Base-by-base conservation (phyloP, 257 asterid genomes). In the Salvia hispanica region DNA sequence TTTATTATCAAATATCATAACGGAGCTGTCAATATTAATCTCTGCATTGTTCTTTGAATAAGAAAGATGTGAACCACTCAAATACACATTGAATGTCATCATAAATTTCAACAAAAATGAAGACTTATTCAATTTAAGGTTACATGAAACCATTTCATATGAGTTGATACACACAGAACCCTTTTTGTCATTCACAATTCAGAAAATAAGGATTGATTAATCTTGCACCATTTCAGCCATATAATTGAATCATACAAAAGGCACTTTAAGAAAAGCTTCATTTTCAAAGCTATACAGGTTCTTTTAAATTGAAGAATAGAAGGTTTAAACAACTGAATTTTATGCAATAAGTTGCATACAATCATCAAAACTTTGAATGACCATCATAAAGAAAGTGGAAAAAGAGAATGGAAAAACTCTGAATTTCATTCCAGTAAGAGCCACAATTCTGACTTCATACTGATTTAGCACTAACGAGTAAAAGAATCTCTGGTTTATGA, bases 21-120 rank as follows among this genome's bases (percentile, higher is more conserved):
- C 11, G 15, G 21, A 43, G 51, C 66, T 58, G 13, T 71, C 58
- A 70, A 64, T 46, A 37, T 66, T 62, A 18, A 21, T 74, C 48
- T 60, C 50, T 8, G 10, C 43, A n/a, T 6, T 42, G 40, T 43
- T 73, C 54, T 43, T 66, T 58, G 16, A 4, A 47, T n/a, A 51
- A 50, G 18, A 51, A 40, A 40, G 54, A 58, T 42, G 21, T 18
- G 37, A 42, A 63, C 46, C 37, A 61, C 64, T 55, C 51, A 39
- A 58, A 13, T 47, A 53, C 45, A 72, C 43, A 52, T 37, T 37
- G 16, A 9, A 57, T 58, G 46, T 11, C 45, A 74, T 58, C 34
- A 47, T 11, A 61, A 59, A 39, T 12, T 48, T 51, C 21, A 10
- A 37, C 28, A 4, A 57, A 66, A 9, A 71, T 16, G 9, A 59